Base-by-base conservation (phyloP, 2,329 filamentous ascomycete genomes). In the Penicillium sumatraense region DNA sequence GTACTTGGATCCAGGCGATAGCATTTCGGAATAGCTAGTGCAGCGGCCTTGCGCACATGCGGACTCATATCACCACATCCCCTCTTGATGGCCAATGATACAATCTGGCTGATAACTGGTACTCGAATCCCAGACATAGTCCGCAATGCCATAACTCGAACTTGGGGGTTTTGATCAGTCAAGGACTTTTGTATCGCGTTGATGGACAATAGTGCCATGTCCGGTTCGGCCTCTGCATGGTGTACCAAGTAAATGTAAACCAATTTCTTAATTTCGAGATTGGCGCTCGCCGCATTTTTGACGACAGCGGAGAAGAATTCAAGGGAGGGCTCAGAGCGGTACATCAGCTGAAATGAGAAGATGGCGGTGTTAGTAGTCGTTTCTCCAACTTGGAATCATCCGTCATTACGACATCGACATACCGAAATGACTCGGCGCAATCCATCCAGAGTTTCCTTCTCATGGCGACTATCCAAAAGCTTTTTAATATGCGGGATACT, bases 111-210 rank as follows among this genome's bases (percentile, higher is more conserved):
- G 75, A 99, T 99, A 49, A 97, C 93, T 0, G 95, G 93, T 1
- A 99, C 93, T n/a, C 90, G 85, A 60, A 99, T 98, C 11, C 91
- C 92, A 0, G 93, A 96, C 93, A 99, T 99, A 62, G 95, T 96
- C 60, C 93, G 91, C 59, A 99, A 82, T 0, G 95, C 95, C 68
- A 99, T 88, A 20, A 93, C 91, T 63, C 95, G 88, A 18, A 97
- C 87, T 70, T 96, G 90, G 1, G 95, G 91, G 72, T 93, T 97
- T 54, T 88, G 82, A 75, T 99, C 95, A 21, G 92, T 96, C 55
- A 99, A 85, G 9, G 93, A 96, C 76, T 97, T 98, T 72, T 99
- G 95, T 66, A 99, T 98, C 6, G 95, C 96, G 77, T 99, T 99
- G 83, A 99, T 97, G 56, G 93, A 96, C 41, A 99, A 84, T 33